Base-by-base conservation (phyloP, 345 rosid species). In the Brassica juncea region DNA sequence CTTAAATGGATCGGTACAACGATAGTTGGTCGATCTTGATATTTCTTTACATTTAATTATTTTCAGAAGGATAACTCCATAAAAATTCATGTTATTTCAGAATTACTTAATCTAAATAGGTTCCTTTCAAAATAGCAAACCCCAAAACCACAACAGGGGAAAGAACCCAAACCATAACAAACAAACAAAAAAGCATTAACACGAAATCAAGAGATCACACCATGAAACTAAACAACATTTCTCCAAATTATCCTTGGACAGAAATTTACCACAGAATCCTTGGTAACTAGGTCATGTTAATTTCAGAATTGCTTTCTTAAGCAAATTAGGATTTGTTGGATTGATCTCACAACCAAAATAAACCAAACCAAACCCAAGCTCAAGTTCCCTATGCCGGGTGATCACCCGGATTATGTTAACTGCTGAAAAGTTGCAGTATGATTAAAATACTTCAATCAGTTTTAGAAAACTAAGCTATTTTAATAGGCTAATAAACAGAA, bases 391-490 rank as follows among this genome's bases (percentile, higher is more conserved):
- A n/a, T 59, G 7, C 31, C 64, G 64, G 64, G 3, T 55, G 60
- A 47, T n/a, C 57, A 49, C 62, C 62, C 62, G 28, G 28, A 21
- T 21, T 57, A 4, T 57, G 62, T 14, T 2, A 66, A 37, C 39
- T 39, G 25, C 27, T 62, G n/a, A 75, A 58, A 28, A 12, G 44
- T 47, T 67, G 23, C 14, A 67, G 8, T 59, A 59, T 42, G 47
- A 2, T 68, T 7, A 8, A 32, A 64, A 47, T 68, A 69, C 37
- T 44, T 59, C 68, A 44, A 59, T 68, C 49, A 70, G 70, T 47
- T 77, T 44, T 32, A 23, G 61, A 62, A 62, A 49, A 35, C 80
- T 77, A 64, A 71, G 66, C 70, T 70, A 77, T 4, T 27, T 49
- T 34, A 25, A 23, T 16, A 63, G 32, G 52, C 39, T 34, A 4